These are phyloP conservation scores for Globisporangium nodosum DNA, from an alignment of 352 stramenopile species.

Conservation along the genomic window DNA sequence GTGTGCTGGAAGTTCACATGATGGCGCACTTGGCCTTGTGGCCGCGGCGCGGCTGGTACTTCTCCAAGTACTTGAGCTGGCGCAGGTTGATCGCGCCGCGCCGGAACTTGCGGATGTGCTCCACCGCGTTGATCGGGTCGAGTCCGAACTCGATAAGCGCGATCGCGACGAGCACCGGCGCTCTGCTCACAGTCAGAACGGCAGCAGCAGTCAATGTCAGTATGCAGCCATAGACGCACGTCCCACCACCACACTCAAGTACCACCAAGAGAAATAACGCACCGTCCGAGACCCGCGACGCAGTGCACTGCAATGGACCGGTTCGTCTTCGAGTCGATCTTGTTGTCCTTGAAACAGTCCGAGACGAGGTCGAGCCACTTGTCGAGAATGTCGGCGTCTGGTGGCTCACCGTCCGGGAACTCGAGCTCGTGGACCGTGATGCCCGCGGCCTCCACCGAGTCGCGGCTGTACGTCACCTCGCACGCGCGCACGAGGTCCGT, in stretches of 20 bases:
- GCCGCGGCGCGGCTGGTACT: conserved; percentile 84
- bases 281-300: conserved; percentile 94
- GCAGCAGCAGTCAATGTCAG: conserved; percentile 2
- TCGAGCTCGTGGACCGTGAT: conserved; percentile 94
- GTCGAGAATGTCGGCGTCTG: conserved; percentile 90
- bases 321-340: conserved; percentile 51
- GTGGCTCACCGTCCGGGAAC: conserved; percentile 95
- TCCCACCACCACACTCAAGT: conserved; percentile 1
- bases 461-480: conserved; percentile 92
- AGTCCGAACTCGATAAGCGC: conserved; percentile 96
- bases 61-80: conserved; percentile 97
- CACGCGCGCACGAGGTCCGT: conserved; percentile 94
- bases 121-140: conserved; percentile 96
- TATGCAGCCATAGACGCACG: neutral
- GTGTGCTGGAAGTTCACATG: conserved; percentile 47
- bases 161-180: conserved; percentile 96
- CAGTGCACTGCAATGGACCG: conserved; percentile 97
- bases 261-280: conserved; percentile 14
- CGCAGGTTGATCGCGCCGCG: conserved; percentile 97
- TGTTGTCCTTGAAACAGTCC: conserved; percentile 89
- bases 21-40: conserved; percentile 80
- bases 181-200: conserved; percentile 29
- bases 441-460: conserved; percentile 90
- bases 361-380: conserved; percentile 95
- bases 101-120: conserved; percentile 93